Base-by-base conservation (phyloP, 306 rosid species). In the Ormosia emarginata region DNA sequence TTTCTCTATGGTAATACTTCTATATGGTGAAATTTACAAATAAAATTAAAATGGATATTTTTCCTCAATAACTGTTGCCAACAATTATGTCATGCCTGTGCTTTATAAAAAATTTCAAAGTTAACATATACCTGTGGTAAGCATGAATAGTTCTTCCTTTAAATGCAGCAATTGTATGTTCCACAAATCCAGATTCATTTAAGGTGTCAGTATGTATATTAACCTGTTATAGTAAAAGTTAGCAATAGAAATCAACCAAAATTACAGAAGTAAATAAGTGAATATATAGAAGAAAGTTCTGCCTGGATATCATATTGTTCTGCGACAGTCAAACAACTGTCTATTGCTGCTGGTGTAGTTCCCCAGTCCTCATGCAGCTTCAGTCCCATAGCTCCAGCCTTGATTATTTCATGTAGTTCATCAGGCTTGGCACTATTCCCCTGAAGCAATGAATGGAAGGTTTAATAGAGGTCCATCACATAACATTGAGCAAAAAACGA, bases 331-430 rank as follows among this genome's bases (percentile, higher is more conserved):
- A 95, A 92, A 82, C 98, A 89, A 75, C 67, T 79, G 85, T 95
- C 94, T 63, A 95, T 95, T 77, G 98, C 89, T 6, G 96, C 98
- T 29, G 99, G 98, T 59, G 98, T 92, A 75, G 72, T 80, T 86
- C 99, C 99, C 99, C 99, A 93, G 89, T 95, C 98, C 89, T 95
- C 99, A 65, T 95, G 98, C 79, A 92, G 91, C 89, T 93, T 95
- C 86, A 95, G 87, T 75, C 96, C 99, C 98, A 95, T 93, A 81
- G 99, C 99, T 83, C 99, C 99, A 14, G 97, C 96, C 68, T 12
- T 83, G 85, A 93, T 39, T 86, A 95, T 93, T 62, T 90, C 91
- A 71, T 85, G 86, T 68, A 92, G 82, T 64, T 88, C 98, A 50
- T 85, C 91, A 76, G 96, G 92, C 82, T 83, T 87, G 70, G 98